Evolutionary conservation across 805 yeast genomes (phyloP).

Genomic region (Wickerhamomyces bisporus): DNA sequence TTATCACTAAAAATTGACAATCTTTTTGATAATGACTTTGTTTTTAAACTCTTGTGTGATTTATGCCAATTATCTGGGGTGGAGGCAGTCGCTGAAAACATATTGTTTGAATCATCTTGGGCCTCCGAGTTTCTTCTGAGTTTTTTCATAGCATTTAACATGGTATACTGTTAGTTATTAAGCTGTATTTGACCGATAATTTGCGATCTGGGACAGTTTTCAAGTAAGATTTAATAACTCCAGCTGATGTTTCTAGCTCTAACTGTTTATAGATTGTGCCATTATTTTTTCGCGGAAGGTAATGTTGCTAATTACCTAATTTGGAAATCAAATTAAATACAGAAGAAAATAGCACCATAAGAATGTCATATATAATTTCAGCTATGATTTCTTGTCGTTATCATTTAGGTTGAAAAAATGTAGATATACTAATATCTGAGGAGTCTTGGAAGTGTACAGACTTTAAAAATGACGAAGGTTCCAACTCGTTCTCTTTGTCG

Average conservation of each 20-base stretch:
- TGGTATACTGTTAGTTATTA: neutral
- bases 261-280: no score
- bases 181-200: neutral
- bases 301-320: conserved; percentile 4
- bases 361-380: neutral
- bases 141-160: conserved; percentile 5
- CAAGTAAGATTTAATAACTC: no score
- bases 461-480: neutral
- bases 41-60: conserved; percentile 5
- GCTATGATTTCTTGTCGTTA: no score
- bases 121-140: conserved; percentile 7
- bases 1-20: conserved; percentile 17
- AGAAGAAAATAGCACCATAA: neutral
- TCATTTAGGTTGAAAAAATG: no score
- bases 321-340: neutral
- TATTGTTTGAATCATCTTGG: conserved; percentile 1
- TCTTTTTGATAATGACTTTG: conserved; percentile 9
- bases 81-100: neutral
- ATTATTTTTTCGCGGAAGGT: neutral
- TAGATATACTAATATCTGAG: no score
- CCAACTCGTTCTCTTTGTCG: neutral
- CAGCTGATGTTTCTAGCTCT: no score
- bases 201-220: no score
- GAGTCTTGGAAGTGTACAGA: neutral
- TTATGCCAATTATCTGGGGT: conserved; percentile 2